Evolutionary conservation across 345 rosid species (phyloP), one percentile per base, ranked within the genome.

Genomic region (Corymbia maculata): DNA sequence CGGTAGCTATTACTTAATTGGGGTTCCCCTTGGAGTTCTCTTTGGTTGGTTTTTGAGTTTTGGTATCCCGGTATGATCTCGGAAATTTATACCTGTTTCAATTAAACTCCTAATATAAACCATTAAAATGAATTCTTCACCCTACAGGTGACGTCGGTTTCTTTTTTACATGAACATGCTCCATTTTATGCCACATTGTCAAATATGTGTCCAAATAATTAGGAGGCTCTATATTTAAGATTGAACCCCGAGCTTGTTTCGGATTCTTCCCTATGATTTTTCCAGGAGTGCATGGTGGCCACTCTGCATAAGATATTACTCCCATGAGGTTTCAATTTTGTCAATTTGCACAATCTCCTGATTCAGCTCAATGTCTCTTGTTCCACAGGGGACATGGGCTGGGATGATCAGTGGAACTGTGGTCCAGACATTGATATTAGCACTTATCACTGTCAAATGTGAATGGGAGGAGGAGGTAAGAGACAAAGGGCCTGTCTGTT

Each of bases 361-460:
- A 75, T 75, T 19, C 47, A 42, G 84, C 26, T 70, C 45, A 70
- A 32, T 70, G 21, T 32, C 45, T 70, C 19, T 75, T 42, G 24
- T 42, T 75, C 4, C 84, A 30, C 93, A 92, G 94, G 96, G 95
- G 79, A 86, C 93, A 64, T 94, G 94, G 95, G 90, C 84, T 59
- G 96, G 96, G 87, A 89, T 92, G 96, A 75, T 94, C 1, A 36
- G 87, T 66, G 96, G 94, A 90, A 93, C 93, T 49, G 92, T 91
- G 79, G 90, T 92, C 85, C 94, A 94, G 86, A 94, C 94, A 16
- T 87, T 90, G 86, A 88, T 91, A 70, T 90, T 93, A 66, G 51
- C 86, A 64, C 86, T 92, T 86, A 89, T 94, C 79, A 92, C 95
- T 87, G 14, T 90, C 52, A 92, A 87, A 90, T 91, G 89, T 47